Evolutionary conservation across 169 alveolate species (phyloP).

Genomic region (Plasmodium adleri): DNA sequence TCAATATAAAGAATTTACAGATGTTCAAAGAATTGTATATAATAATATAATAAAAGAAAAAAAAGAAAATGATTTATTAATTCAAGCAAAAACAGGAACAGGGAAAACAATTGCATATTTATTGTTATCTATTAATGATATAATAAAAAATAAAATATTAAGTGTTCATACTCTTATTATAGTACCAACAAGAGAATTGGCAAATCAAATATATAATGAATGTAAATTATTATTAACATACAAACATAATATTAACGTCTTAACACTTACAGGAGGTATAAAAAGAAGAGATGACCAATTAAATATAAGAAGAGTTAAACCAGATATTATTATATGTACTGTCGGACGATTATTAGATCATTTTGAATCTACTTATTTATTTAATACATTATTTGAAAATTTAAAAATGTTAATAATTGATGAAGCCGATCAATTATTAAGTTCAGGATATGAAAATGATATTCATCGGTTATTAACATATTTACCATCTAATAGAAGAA

Average conservation of each 20-base stretch:
- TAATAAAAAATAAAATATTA: conserved; percentile 88
- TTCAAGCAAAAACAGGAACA: conserved; percentile 96
- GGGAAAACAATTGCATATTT: conserved; percentile 94
- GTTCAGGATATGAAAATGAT: conserved; percentile 75
- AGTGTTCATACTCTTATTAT: conserved; percentile 91
- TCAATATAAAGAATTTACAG: conserved; percentile 69
- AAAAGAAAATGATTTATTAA: conserved; percentile 86
- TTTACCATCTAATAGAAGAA: conserved; percentile 74
- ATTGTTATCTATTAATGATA: conserved; percentile 92
- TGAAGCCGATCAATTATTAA: conserved; percentile 93
- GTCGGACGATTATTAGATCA: conserved; percentile 96
- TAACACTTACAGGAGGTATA: conserved; percentile 95
- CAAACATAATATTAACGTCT: conserved; percentile 90
- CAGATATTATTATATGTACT: conserved; percentile 95
- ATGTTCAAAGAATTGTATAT: conserved; percentile 72
- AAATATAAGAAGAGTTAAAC: conserved; percentile 89
- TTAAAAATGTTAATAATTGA: conserved; percentile 93
- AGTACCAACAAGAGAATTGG: conserved; percentile 97
- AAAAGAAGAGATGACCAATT: conserved; percentile 92
- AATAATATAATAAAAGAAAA: conserved; percentile 57
- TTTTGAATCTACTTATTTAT: conserved; percentile 94
- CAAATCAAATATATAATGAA: conserved; percentile 92
- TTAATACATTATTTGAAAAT: conserved; percentile 88
- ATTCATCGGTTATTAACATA: conserved; percentile 69
- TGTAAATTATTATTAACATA: conserved; percentile 92